phyloP scores from a whole-genome alignment of 805 yeast species.

The Starmerella apicola region DNA sequence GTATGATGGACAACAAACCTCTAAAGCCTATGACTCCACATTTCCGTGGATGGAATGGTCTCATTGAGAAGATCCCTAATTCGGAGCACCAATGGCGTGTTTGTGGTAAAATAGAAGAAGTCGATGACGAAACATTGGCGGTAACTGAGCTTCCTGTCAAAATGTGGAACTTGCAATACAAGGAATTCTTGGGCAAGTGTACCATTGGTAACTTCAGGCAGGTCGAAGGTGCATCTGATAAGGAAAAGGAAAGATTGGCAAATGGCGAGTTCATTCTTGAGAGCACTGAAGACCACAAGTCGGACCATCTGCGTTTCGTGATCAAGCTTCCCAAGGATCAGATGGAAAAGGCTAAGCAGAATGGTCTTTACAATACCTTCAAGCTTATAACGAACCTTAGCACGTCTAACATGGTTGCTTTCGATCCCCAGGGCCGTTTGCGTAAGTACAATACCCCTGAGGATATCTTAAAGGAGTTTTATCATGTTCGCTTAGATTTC shows the following conservation, averaged over 20 bases:
- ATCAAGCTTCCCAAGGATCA: conserved; percentile 64
- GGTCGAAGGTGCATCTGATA: conserved; percentile 39
- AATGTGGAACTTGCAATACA: conserved; percentile 85
- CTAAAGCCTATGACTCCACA: conserved; percentile 72
- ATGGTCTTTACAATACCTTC: conserved; percentile 77
- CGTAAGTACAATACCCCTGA: conserved; percentile 64
- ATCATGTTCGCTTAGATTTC: conserved; percentile 71
- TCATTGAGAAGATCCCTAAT: conserved; percentile 41
- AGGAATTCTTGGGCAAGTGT: conserved; percentile 68
- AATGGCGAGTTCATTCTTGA: conserved; percentile 77
- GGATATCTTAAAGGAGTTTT: conserved; percentile 75
- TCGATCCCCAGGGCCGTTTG: conserved; percentile 79
- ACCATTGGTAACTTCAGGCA: conserved; percentile 30
- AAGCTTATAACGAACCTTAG: conserved; percentile 57
- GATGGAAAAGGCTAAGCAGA: conserved; percentile 61
- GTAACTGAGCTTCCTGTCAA: conserved; percentile 88
- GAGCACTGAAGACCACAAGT: conserved; percentile 86
- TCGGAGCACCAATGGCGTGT: conserved; percentile 57
- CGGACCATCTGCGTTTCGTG: conserved; percentile 60
- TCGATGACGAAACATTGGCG: conserved; percentile 67
- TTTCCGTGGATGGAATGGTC: conserved; percentile 93
- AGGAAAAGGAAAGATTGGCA: conserved; percentile 21
- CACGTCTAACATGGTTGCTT: conserved; percentile 86
- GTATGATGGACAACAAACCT: conserved; percentile 61
- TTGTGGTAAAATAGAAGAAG: conserved; percentile 67